Evolutionary conservation across 192 early-diverging fungal species (phyloP).

Genomic region (Backusella tarrabulga): DNA sequence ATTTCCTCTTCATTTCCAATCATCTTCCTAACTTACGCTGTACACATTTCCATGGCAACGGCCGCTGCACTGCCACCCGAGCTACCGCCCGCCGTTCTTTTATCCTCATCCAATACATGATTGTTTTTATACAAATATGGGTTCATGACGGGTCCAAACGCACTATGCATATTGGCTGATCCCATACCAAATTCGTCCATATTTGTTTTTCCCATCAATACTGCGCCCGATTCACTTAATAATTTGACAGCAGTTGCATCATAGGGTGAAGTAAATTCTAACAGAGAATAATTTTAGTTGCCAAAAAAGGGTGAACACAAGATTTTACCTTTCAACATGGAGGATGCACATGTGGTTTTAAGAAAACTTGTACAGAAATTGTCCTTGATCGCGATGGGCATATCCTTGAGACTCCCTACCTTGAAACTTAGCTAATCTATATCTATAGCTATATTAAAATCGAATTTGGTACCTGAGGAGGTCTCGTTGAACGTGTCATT

Average conservation of each 20-base stretch:
- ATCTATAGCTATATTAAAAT: neutral
- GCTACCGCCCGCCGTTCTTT: conserved; percentile 80
- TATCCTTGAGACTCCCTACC: conserved; percentile 54
- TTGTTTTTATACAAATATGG: conserved; percentile 24
- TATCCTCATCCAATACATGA: neutral
- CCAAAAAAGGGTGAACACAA: too few relatives aligned
- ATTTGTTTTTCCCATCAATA: conserved; percentile 80
- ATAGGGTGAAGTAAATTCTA: conserved; percentile 67
- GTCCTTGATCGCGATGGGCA: conserved; percentile 76
- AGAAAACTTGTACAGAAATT: conserved; percentile 66
- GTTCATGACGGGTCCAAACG: conserved; percentile 41
- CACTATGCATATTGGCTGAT: conserved; percentile 47
- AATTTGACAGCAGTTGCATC: conserved; percentile 70
- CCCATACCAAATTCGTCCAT: conserved; percentile 99
- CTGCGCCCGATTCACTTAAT: conserved; percentile 59
- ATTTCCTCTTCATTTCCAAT: neutral
- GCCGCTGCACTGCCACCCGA: conserved; percentile 91
- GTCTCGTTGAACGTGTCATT: conserved; percentile 2
- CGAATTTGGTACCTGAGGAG: neutral
- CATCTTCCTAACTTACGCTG: conserved; percentile 48
- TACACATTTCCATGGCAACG: conserved; percentile 79
- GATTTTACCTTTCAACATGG: conserved; percentile 50
- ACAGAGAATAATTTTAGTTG: too few relatives aligned
- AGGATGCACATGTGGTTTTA: conserved; percentile 79
- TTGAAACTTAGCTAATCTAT: neutral